These are phyloP conservation scores for Corrigiola litoralis DNA, from an alignment of 179 eudicot genomes.

Conservation along the genomic window DNA sequence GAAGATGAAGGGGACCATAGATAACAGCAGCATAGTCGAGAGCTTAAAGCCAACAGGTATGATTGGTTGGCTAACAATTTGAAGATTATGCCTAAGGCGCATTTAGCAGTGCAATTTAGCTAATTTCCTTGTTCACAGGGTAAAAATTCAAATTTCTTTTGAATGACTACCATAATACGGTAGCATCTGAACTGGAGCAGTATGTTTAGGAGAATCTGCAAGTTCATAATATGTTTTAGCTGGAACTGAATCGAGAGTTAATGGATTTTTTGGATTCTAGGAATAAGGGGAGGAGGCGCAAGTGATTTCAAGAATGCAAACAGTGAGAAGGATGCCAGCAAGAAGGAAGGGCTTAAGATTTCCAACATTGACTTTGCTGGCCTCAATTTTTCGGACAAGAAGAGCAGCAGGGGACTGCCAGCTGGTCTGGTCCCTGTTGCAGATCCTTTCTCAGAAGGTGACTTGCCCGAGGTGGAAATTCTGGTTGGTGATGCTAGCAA, in stretches of 20 bases:
- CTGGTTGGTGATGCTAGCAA: conserved; percentile 74
- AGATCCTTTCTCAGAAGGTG: conserved; percentile 51
- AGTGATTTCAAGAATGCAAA: conserved; percentile 10
- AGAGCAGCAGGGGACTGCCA: conserved; percentile 67
- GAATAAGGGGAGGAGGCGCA: conserved; percentile 27
- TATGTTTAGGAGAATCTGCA: not conserved
- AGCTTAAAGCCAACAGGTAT: conserved; percentile 16
- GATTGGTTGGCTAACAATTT: not conserved
- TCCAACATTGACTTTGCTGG: conserved; percentile 75
- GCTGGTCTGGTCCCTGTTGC: conserved; percentile 61
- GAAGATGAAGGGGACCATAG: conserved; percentile 38
- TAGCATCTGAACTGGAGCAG: not conserved
- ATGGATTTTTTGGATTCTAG: conserved; percentile 29
- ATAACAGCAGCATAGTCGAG: conserved; percentile 15
- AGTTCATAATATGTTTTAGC: not conserved
- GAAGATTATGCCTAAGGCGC: not conserved
- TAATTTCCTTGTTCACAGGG: no score
- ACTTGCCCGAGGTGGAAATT: conserved; percentile 77
- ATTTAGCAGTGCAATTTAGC: not conserved
- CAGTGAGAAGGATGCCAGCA: conserved; percentile 22
- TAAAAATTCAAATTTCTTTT: no score
- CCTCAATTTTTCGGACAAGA: conserved; percentile 69
- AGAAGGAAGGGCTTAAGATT: conserved; percentile 39
- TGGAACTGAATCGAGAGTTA: conserved; percentile 6
- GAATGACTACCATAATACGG: no score